Percentiles rank a stretch among this genome's conserved stretches.
phyloP scores from a whole-genome alignment of 768 basidiomycete species.

The Chalciporus pseudorubinellus region DNA sequence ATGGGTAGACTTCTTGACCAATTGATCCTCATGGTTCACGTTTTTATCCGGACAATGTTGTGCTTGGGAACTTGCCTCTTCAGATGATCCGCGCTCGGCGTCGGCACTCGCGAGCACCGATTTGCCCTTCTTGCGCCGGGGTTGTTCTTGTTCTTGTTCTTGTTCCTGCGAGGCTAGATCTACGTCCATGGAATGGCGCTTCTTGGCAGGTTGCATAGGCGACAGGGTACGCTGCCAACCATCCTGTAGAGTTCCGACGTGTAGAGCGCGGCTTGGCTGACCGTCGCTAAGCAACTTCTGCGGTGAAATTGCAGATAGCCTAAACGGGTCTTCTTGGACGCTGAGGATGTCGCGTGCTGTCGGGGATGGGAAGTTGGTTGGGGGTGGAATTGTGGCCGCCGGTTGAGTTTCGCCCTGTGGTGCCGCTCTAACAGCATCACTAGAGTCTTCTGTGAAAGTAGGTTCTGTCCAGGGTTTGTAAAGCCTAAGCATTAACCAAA shows the following conservation, averaged over 20 bases:
- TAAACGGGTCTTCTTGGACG: conserved; percentile 29
- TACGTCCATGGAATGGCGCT: conserved; percentile 42
- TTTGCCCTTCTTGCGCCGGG: conserved; percentile 34
- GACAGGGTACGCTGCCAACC: conserved; percentile 29
- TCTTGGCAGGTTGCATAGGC: conserved; percentile 43
- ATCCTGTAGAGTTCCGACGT: conserved; percentile 18
- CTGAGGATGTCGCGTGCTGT: not conserved
- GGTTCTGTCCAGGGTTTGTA: conserved; percentile 22
- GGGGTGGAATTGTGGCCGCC: not conserved
- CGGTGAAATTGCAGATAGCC: conserved; percentile 54
- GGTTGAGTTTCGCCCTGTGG: conserved; percentile 4
- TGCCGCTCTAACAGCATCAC: conserved; percentile 12
- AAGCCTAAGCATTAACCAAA: conserved; percentile 26
- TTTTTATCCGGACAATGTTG: not conserved
- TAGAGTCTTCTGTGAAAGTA: conserved; percentile 11
- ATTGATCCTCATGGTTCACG: not conserved
- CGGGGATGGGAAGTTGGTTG: conserved; percentile 1
- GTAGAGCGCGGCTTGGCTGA: conserved; percentile 5
- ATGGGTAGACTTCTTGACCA: conserved; percentile 1
- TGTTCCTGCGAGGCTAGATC: conserved; percentile 12
- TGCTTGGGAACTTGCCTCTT: conserved; percentile 13
- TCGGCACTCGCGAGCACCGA: conserved; percentile 9
- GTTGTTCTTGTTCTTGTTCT: conserved; percentile 18
- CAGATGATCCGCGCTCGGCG: conserved; percentile 15
- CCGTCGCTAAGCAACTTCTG: conserved; percentile 16